Conservation (phyloP, 805 yeast genomes). For the Yueomyces sp. region DNA sequence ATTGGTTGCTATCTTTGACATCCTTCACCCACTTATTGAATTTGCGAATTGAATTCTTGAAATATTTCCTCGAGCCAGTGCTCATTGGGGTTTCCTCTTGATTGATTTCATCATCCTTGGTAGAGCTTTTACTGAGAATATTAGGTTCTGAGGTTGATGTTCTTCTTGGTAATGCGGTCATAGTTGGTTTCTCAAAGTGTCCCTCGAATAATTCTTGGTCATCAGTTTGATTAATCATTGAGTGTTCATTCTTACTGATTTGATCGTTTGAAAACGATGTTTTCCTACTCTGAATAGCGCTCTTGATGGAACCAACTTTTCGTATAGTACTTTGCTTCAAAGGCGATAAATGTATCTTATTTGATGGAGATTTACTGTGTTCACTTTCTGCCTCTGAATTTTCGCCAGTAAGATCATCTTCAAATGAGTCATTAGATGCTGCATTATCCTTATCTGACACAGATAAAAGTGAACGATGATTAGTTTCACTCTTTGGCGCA, state of each 20-base stretch:
- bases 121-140: not conserved
- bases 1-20: conserved; percentile 3
- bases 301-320: conserved; percentile 10
- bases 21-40: conserved; percentile 56
- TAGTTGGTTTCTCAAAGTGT: not conserved
- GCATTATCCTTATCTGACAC: not conserved
- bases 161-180: not conserved
- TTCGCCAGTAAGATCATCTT: not conserved
- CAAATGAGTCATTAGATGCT: not conserved
- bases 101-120: not conserved
- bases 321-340: conserved; percentile 9
- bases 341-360: conserved; percentile 1
- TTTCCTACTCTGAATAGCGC: conserved; percentile 10
- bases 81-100: conserved; percentile 11
- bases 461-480: not conserved
- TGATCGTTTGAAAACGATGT: not conserved
- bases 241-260: not conserved
- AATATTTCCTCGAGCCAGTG: conserved; percentile 24
- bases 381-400: too few species aligned
- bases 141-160: not conserved
- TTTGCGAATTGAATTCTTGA: conserved; percentile 38
- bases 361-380: not conserved
- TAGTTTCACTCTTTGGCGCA: not conserved
- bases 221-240: not conserved
- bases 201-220: not conserved